Conservation (phyloP, 1,284 basidiomycete species). For the Naganishia sp. region DNA sequence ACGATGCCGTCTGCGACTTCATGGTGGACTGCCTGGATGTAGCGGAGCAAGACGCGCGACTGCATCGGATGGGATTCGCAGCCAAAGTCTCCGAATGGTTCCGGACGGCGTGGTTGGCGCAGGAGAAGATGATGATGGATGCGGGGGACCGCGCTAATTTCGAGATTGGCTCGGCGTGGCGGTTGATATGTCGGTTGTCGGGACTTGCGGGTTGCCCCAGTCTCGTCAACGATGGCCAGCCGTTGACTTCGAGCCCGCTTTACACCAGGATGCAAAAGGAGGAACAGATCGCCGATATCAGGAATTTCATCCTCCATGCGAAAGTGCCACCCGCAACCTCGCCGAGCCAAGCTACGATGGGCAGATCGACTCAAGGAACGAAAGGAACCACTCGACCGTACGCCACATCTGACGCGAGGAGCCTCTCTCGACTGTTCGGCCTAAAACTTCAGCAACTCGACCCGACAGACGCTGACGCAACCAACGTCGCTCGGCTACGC, state of each 20-base stretch:
- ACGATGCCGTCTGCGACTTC: slow-evolving; percentile 82
- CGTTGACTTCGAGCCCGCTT: slow-evolving; percentile 50
- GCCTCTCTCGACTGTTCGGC: slow-evolving; percentile 13
- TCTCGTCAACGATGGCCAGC: slow-evolving; percentile 25
- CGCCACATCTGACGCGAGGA: background rate
- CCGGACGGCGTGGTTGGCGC: slow-evolving; percentile 63
- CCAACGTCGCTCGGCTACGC: slow-evolving; percentile 6
- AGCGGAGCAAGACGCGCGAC: slow-evolving; percentile 72
- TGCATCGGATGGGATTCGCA: slow-evolving; percentile 77
- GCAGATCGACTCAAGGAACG: background rate
- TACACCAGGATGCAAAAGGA: slow-evolving; percentile 65
- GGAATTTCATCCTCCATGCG: slow-evolving; percentile 69
- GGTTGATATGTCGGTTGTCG: slow-evolving; percentile 66
- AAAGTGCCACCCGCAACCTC: slow-evolving; percentile 57
- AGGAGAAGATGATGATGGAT: slow-evolving; percentile 6
- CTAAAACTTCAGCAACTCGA: slow-evolving; percentile 13
- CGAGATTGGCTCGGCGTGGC: slow-evolving; percentile 57
- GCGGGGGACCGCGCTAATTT: slow-evolving; percentile 1
- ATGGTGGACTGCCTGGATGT: slow-evolving; percentile 66
- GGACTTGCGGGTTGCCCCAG: slow-evolving; percentile 61
- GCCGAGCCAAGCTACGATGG: background rate
- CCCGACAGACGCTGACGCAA: slow-evolving; percentile 1
- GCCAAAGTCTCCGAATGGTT: slow-evolving; percentile 83
- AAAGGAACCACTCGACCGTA: background rate
- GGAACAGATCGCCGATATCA: slow-evolving; percentile 62